These are phyloP conservation scores for Physcomitrium patens DNA, from an alignment of 225 moss, liverwort and hornwort species.

Conservation along the genomic window DNA sequence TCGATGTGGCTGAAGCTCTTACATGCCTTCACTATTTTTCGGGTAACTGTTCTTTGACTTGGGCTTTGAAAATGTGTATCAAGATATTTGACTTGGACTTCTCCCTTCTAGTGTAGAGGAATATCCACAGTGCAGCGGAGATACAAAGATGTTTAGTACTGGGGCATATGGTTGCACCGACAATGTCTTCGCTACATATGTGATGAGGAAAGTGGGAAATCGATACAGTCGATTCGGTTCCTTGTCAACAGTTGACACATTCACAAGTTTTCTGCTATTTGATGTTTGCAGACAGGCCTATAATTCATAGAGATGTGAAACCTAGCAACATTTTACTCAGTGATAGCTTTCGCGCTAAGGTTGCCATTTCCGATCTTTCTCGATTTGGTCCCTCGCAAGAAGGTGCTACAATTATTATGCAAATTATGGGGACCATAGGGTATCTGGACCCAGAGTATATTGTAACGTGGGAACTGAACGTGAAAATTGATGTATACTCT, in stretches of 20 bases:
- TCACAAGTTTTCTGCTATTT: conserved; percentile 14
- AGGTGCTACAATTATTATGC: conserved; percentile 61
- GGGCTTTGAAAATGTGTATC: neutral
- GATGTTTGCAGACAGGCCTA: conserved; percentile 54
- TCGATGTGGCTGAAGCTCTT: conserved; percentile 64
- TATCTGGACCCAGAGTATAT: conserved; percentile 64
- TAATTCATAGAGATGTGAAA: conserved; percentile 67
- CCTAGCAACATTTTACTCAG: conserved; percentile 63
- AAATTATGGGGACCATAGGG: conserved; percentile 63
- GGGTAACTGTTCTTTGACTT: conserved; percentile 35
- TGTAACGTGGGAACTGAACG: conserved; percentile 63
- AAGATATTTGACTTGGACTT: neutral
- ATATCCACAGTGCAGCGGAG: neutral
- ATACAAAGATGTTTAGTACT: neutral
- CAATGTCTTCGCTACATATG: too few species aligned
- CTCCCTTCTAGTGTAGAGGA: neutral
- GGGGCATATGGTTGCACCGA: too few species aligned
- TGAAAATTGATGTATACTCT: conserved; percentile 65
- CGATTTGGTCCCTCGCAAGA: conserved; percentile 66
- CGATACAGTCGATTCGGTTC: neutral
- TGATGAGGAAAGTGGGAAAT: too few species aligned
- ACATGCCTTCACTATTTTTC: conserved; percentile 66
- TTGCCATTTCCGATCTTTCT: conserved; percentile 64
- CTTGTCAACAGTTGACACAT: conserved; percentile 1
- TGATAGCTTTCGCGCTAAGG: conserved; percentile 61